Conservation (phyloP, 73 alveolate species). For the Paramecium sonneborni region DNA sequence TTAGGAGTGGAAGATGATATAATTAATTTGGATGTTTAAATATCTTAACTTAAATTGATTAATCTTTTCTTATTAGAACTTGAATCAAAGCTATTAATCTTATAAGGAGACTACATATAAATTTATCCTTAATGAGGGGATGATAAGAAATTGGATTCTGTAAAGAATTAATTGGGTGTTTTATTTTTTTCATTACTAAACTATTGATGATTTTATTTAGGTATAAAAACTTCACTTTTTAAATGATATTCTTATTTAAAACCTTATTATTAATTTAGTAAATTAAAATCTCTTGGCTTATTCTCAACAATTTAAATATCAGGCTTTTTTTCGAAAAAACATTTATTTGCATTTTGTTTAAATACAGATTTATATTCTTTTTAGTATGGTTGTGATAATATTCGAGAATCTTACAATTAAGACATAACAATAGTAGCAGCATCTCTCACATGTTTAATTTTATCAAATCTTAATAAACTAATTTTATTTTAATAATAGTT, state of each 20-base stretch:
- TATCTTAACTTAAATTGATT: background rate
- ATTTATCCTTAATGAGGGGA: background rate
- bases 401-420: background rate
- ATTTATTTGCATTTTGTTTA: slow-evolving; percentile 11
- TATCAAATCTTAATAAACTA: slow-evolving; percentile 52
- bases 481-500: background rate
- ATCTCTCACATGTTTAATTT: slow-evolving; percentile 67
- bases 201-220: background rate
- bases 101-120: background rate
- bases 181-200: background rate
- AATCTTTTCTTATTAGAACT: background rate
- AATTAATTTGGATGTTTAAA: background rate
- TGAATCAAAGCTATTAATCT: background rate
- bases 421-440: slow-evolving; percentile 59
- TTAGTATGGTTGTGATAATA: background rate
- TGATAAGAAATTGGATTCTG: background rate
- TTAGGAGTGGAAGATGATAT: background rate
- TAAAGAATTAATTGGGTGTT: background rate
- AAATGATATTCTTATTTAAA: background rate
- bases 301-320: slow-evolving; percentile 41
- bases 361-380: slow-evolving; percentile 37
- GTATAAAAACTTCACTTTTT: background rate
- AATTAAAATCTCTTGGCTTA: background rate
- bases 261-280: background rate
- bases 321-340: slow-evolving; percentile 2